Conservation (phyloP, 2,329 filamentous ascomycete genomes). For the Ophiostoma ulmi region DNA sequence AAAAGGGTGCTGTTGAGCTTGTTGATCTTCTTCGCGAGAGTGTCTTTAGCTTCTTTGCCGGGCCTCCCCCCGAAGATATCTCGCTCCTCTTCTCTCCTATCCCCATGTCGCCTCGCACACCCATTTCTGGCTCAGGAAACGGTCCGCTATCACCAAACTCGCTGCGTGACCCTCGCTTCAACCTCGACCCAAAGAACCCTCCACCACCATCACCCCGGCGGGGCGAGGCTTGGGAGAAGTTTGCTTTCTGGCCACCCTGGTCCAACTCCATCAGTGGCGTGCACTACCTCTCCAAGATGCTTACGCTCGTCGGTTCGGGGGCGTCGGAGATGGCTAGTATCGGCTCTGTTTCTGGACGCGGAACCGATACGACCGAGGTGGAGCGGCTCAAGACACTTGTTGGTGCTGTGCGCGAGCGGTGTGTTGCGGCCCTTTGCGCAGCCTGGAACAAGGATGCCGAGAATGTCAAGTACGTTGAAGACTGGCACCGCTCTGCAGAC, state of each 20-base stretch:
- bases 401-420: constrained; percentile 73
- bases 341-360: constrained; percentile 49
- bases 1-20: constrained; percentile 74
- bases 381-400: constrained; percentile 75
- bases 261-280: constrained; percentile 90
- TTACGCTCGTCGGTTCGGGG: constrained; percentile 77
- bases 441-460: constrained; percentile 93
- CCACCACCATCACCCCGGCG: constrained; percentile 71
- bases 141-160: constrained; percentile 1
- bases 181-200: constrained; percentile 70
- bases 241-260: constrained; percentile 93
- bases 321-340: constrained; percentile 80
- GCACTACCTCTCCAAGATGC: constrained; percentile 77
- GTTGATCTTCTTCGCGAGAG: constrained; percentile 76
- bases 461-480: constrained; percentile 85
- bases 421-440: constrained; percentile 75
- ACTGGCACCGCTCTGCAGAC: constrained; percentile 82
- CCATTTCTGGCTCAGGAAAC: constrained; percentile 33
- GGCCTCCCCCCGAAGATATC: constrained; percentile 84
- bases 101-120: constrained; percentile 63
- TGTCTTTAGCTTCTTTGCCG: constrained; percentile 75
- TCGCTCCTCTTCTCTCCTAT: constrained; percentile 80
- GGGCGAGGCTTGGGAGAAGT: constrained; percentile 85
- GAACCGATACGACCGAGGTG: constrained; percentile 50
- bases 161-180: constrained; percentile 67